Percentiles rank a stretch among this genome's conserved stretches.
These are phyloP conservation scores for Hibiscus mutabilis DNA, from an alignment of 345 rosid genomes.

Conservation along the genomic window DNA sequence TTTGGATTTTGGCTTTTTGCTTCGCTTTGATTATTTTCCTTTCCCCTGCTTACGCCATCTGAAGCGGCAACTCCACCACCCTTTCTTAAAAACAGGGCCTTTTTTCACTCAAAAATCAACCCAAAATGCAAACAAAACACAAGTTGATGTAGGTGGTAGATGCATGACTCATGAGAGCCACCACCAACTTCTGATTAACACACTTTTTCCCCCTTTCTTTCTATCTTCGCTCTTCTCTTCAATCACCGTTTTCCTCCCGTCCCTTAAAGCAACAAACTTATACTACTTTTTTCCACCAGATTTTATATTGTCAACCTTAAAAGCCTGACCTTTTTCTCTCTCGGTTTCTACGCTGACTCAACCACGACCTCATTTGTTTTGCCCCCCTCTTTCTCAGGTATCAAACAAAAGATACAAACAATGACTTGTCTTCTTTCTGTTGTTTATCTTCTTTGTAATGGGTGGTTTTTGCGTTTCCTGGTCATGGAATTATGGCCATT, in stretches of 20 bases:
- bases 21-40: background rate
- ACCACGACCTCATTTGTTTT: slow-evolving; percentile 23
- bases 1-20: background rate
- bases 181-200: slow-evolving; percentile 17
- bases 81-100: background rate
- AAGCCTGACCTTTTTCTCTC: background rate
- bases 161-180: slow-evolving; percentile 46
- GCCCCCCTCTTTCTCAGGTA: slow-evolving; percentile 20
- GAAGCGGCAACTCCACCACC: slow-evolving; percentile 17
- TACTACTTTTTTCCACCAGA: slow-evolving; percentile 8
- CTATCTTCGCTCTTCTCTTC: background rate
- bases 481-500: slow-evolving; percentile 22
- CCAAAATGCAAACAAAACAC: slow-evolving; percentile 18
- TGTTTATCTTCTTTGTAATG: slow-evolving; percentile 20
- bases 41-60: slow-evolving; percentile 3
- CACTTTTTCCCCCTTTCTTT: background rate
- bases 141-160: slow-evolving; percentile 63
- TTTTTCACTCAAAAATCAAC: background rate
- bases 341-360: slow-evolving; percentile 22
- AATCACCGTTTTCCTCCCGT: slow-evolving; percentile 25
- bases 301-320: slow-evolving; percentile 15
- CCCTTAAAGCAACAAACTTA: background rate
- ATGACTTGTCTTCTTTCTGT: slow-evolving; percentile 1
- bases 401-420: background rate
- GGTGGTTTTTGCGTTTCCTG: slow-evolving; percentile 12